A percentile compares a stretch with the other conserved stretches of the same genome.
These are phyloP conservation scores for Elsinoe batatas DNA, from an alignment of 2,329 filamentous ascomycete genomes.

Conservation along the genomic window DNA sequence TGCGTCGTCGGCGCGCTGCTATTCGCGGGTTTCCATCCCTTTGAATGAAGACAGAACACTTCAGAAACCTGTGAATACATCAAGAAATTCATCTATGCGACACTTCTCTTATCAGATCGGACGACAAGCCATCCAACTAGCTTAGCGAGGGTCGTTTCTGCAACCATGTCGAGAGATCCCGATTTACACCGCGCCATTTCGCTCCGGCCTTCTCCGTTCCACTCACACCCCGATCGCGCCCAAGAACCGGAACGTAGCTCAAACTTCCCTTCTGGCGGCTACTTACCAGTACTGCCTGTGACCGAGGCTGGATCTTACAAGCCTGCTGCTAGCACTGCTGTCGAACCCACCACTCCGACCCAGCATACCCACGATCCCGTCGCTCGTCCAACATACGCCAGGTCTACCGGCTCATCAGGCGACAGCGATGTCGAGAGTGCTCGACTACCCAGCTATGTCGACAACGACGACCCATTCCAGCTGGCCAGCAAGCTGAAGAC, in stretches of 20 bases:
- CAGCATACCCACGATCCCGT: slow-evolving; percentile 27
- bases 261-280: slow-evolving; percentile 15
- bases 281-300: slow-evolving; percentile 21
- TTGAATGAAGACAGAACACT: neutral
- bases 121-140: neutral
- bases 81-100: neutral
- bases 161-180: slow-evolving; percentile 31
- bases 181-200: slow-evolving; percentile 41
- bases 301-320: slow-evolving; percentile 22
- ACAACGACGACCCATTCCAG: slow-evolving; percentile 69
- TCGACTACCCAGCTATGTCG: slow-evolving; percentile 48
- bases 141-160: slow-evolving; percentile 7
- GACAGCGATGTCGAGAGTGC: slow-evolving; percentile 34
- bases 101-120: neutral
- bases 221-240: slow-evolving; percentile 24
- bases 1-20: neutral
- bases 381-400: slow-evolving; percentile 27
- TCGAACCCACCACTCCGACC: slow-evolving; percentile 26
- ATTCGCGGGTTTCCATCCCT: neutral
- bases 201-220: slow-evolving; percentile 38
- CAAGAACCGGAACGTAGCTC: slow-evolving; percentile 19
- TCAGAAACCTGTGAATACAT: neutral
- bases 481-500: slow-evolving; percentile 71
- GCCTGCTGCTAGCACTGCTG: slow-evolving; percentile 30
- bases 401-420: slow-evolving; percentile 22